Evolutionary conservation across 129 eudicot genomes (phyloP), one percentile per base, ranked within the genome.

Genomic region (Dittrichia graveolens): DNA sequence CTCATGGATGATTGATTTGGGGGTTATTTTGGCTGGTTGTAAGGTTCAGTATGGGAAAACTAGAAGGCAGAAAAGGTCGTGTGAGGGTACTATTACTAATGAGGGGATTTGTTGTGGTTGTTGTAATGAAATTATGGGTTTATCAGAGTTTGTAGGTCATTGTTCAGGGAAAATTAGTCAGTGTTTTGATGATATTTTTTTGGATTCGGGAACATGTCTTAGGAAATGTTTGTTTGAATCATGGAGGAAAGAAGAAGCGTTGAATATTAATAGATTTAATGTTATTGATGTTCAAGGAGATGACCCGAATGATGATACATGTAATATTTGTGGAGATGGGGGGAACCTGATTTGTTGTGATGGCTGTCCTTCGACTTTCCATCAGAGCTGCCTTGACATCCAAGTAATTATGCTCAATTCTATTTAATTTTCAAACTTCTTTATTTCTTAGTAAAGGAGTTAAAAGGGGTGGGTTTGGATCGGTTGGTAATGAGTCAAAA

Each of bases 331-430:
- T 72, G 97, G 91, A 65, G 99, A 94, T 83, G 99, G 99, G 40
- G 98, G 99, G 38, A 62, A 94, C 74, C 81, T 94, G 84, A 84
- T 94, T 57, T 94, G 99, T 71, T 94, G 99, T 73, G 99, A 94
- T 78, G 74, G 96, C 19, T 94, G 99, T 64, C 99, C 99, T 11
- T 88, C 99, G n/a, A 88, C 99, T 7, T 94, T 94, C 67, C 99
- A 94, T 76, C 86, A 82, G 48, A 81, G 80, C 76, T 94, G 99
- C 82, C 80, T 88, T 31, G 79, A 76, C 50, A 80, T 94, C 15
- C 73, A 87, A 80, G 99, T 94, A 90, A 78, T 35, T 24, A 34
- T 9, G 65, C 18, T 18, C 43, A 3, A 64, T 40, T 59, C 31
- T 18, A 2, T 49, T 42, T 52, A 41, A 69, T n/a, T 4, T 74